Conservation (phyloP, 148 eudicot genomes). For the Rhododendron griersonianum region DNA sequence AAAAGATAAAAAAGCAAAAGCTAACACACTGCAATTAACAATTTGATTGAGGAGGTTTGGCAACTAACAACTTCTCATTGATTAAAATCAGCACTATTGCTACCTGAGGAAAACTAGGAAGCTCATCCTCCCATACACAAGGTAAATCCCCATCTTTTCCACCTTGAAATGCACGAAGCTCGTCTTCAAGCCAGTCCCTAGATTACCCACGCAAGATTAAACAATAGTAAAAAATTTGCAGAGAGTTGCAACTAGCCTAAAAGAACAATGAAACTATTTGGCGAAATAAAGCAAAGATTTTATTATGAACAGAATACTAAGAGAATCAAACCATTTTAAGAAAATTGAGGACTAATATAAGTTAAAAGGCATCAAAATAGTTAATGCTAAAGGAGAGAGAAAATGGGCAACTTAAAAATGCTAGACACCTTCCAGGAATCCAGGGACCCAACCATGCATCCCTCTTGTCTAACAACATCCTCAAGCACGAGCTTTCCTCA, state of each 20-base stretch:
- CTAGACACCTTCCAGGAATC: conserved; percentile 91
- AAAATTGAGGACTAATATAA: not conserved
- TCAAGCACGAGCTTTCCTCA: conserved; percentile 97
- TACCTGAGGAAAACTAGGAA: conserved; percentile 95
- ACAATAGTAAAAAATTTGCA: not conserved
- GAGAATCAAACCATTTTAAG: not conserved
- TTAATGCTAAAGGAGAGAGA: conserved; percentile 3
- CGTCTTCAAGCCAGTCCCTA: conserved; percentile 99
- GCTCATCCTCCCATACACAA: conserved; percentile 88
- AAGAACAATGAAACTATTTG: conserved; percentile 5
- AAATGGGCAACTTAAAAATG: conserved; percentile 7
- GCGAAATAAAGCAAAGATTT: not conserved
- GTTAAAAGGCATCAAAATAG: not conserved
- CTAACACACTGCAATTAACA: not conserved
- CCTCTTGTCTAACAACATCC: conserved; percentile 86
- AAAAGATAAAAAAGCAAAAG: not conserved
- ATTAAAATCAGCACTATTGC: not conserved
- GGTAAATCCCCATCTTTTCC: conserved; percentile 96
- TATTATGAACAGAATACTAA: not conserved
- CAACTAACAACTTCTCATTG: not conserved
- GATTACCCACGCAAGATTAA: conserved; percentile 24
- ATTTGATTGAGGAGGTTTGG: too few relatives aligned
- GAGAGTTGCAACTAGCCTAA: conserved; percentile 2
- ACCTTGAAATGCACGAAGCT: conserved; percentile 96
- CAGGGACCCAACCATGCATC: conserved; percentile 99